phyloP scores from a whole-genome alignment of 768 basidiomycete genomes.

The Hemileccinum rubropunctum region DNA sequence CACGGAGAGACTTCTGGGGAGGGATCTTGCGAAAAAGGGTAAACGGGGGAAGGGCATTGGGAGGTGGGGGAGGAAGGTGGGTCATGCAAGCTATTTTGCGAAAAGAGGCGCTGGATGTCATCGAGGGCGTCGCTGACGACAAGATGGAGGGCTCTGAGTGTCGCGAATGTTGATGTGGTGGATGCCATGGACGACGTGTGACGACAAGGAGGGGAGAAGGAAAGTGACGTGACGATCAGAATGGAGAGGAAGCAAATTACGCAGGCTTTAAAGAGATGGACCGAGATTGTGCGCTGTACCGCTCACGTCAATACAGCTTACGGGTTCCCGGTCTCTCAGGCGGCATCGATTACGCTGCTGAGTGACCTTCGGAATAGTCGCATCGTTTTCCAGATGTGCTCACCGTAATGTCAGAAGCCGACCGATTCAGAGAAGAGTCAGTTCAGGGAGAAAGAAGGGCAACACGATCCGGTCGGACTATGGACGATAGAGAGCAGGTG shows the following conservation, averaged over 20 bases:
- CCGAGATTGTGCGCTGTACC: no score
- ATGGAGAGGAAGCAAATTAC: no score
- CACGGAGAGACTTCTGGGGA: slow-evolving; percentile 27
- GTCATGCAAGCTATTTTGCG: slow-evolving; percentile 11
- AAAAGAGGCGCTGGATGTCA: slow-evolving; percentile 64
- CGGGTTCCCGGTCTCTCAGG: no score
- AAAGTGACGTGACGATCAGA: not conserved
- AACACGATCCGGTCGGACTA: slow-evolving; percentile 2
- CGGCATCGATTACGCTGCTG: not conserved
- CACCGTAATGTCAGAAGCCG: slow-evolving; percentile 8
- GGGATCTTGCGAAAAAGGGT: slow-evolving; percentile 29
- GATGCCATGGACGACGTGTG: slow-evolving; percentile 21
- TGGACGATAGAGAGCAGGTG: not conserved
- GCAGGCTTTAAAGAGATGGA: slow-evolving; percentile 15
- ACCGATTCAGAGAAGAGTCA: slow-evolving; percentile 7
- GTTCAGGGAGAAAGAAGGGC: not conserved
- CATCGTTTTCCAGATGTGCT: slow-evolving; percentile 11
- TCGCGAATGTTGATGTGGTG: slow-evolving; percentile 56
- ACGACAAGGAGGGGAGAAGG: slow-evolving; percentile 7
- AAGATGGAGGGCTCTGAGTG: slow-evolving; percentile 59
- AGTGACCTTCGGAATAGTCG: slow-evolving; percentile 9
- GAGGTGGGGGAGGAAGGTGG: slow-evolving; percentile 15
- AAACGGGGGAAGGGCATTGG: slow-evolving; percentile 16
- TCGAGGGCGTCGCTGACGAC: slow-evolving; percentile 67
- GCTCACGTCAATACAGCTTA: no score